Base-by-base conservation (phyloP, 73 alveolate genomes). In the Paramecium bursaria region DNA sequence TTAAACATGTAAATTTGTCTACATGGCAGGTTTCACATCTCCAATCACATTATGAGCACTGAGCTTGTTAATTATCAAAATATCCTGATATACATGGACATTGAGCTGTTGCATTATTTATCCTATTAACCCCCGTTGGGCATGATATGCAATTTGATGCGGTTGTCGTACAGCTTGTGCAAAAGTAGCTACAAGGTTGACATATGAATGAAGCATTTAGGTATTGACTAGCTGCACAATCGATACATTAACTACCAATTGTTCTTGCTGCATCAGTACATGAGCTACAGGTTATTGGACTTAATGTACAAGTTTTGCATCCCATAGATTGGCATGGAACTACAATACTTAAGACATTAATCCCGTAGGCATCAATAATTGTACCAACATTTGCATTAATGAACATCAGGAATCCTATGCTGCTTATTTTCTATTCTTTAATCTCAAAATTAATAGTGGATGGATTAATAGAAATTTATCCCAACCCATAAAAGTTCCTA, bases 81-180 rank as follows among this genome's bases (percentile, higher is more conserved):
- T 51, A 51, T 3, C 74, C 74, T 25, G 23, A 26, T 51, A 26
- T 25, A 51, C 74, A 51, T 0, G 74, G 74, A 51, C 74, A 51
- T 0, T 51, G 23, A 51, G 23, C 27, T 1, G 4, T 10, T 25
- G 74, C 46, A 51, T 51, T 44, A 51, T 51, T 44, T 25, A 26
- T 25, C 27, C 74, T 51, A 51, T 51, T 51, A 51, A 51, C 74
- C 23, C n/a, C n/a, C 10, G 17, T 21, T 1, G 74, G 74, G 27
- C 74, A 51, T 4, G 74, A 26, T 2, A 51, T 14, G 13, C 74
- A 51, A 13, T n/a, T n/a, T n/a, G 23, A 51, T 0, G 23, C 46
- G 27, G 44, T 22, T 25, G 23, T 44, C 13, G 1, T 7, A 51
- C 74, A 51, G 2, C 46, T 51, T 21, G 2, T 13, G 27, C 74